Percentiles rank a stretch among this genome's conserved stretches.
Conservation (phyloP, 176 grass and related monocot genomes). For the Zea luxurians region DNA sequence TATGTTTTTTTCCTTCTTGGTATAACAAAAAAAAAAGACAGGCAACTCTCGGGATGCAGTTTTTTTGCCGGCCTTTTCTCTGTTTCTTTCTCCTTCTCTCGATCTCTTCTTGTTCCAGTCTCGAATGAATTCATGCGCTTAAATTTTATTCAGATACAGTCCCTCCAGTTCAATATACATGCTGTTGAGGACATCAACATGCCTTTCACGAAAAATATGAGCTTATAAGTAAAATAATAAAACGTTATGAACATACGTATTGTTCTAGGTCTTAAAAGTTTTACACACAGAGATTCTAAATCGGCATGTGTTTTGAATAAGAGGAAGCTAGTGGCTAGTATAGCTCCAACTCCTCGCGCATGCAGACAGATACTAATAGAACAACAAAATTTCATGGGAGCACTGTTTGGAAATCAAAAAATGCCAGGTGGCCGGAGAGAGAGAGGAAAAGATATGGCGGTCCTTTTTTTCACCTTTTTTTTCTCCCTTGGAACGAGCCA, state of each 20-base stretch:
- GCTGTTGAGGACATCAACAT: background rate
- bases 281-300: background rate
- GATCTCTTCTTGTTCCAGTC: background rate
- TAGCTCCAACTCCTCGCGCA: background rate
- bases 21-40: background rate
- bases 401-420: background rate
- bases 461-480: background rate
- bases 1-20: background rate
- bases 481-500: conserved; percentile 36
- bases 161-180: background rate
- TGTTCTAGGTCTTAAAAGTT: background rate
- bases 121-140: background rate
- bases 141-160: background rate
- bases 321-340: background rate
- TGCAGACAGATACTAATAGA: background rate
- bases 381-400: background rate
- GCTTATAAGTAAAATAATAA: background rate
- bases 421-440: background rate
- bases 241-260: background rate
- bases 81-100: background rate
- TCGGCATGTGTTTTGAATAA: background rate
- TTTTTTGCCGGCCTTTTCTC: background rate
- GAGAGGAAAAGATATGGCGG: background rate
- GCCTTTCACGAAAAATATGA: background rate
- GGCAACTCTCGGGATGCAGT: background rate